Conservation (phyloP, 2,329 filamentous ascomycete species). For the Penicillium sp. region DNA sequence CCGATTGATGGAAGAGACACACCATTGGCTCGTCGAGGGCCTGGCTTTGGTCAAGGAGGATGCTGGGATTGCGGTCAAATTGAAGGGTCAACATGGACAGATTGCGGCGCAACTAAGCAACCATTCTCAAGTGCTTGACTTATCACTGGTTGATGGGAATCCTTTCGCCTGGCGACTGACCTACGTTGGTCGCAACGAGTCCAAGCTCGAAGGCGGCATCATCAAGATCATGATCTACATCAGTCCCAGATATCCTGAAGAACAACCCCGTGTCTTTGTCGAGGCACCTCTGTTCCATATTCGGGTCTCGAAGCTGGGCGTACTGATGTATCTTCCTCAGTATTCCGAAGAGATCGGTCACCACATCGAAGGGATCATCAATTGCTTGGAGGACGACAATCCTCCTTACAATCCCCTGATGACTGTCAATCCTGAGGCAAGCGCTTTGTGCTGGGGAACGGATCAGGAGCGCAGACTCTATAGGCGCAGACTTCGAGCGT, state of each 20-base stretch:
- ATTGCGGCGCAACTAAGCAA: constrained; percentile 70
- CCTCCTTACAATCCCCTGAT: constrained; percentile 88
- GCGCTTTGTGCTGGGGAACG: constrained; percentile 80
- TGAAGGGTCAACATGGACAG: constrained; percentile 81
- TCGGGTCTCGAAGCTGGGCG: constrained; percentile 73
- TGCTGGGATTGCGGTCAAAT: constrained; percentile 71
- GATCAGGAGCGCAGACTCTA: constrained; percentile 78
- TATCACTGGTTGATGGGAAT: constrained; percentile 74
- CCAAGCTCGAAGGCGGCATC: constrained; percentile 85
- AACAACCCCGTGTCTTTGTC: constrained; percentile 79
- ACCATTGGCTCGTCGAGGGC: constrained; percentile 68
- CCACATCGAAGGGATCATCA: constrained; percentile 80
- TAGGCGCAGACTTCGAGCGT: constrained; percentile 65
- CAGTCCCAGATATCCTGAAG: constrained; percentile 79
- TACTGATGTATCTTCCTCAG: constrained; percentile 74
- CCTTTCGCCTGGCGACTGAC: constrained; percentile 86
- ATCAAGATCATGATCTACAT: constrained; percentile 77
- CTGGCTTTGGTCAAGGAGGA: constrained; percentile 60
- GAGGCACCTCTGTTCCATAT: constrained; percentile 84
- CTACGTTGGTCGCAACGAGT: constrained; percentile 89
- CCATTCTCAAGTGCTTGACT: constrained; percentile 64
- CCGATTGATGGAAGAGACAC: constrained; percentile 67
- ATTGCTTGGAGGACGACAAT: constrained; percentile 77
- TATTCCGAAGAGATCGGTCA: constrained; percentile 71
- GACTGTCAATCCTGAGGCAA: constrained; percentile 79